phyloP scores from a whole-genome alignment of 2,329 filamentous ascomycete genomes.

The Sporothrix inflata region DNA sequence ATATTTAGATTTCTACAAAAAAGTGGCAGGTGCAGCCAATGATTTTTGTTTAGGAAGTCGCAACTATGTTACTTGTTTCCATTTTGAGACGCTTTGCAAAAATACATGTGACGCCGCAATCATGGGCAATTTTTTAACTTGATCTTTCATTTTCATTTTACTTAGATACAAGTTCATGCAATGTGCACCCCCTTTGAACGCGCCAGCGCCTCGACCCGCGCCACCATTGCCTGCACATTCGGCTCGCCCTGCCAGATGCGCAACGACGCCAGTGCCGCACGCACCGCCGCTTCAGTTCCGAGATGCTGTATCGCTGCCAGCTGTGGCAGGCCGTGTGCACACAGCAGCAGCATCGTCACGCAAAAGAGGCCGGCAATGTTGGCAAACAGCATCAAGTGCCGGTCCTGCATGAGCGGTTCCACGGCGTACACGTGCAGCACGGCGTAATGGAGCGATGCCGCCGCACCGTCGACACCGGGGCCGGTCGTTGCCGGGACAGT shows the following conservation, averaged over 20 bases:
- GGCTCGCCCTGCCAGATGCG: not conserved
- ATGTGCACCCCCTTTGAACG: not conserved
- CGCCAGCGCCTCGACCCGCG: not conserved
- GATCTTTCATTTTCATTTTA: not conserved
- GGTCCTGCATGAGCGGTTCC: conserved; percentile 31
- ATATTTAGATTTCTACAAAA: too few species aligned
- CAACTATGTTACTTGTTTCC: not conserved
- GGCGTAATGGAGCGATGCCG: conserved; percentile 7
- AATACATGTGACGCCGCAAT: not conserved
- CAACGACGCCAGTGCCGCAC: not conserved
- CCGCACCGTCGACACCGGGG: not conserved
- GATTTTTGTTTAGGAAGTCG: not conserved
- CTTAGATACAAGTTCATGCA: too few species aligned
- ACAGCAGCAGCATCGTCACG: conserved; percentile 33
- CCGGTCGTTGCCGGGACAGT: not conserved
- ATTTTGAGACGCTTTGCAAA: not conserved
- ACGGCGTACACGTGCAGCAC: conserved; percentile 33
- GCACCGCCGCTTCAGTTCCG: not conserved
- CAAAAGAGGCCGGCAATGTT: conserved; percentile 32
- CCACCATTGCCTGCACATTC: conserved; percentile 1
- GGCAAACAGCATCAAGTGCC: conserved; percentile 34
- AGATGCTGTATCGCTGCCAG: conserved; percentile 29
- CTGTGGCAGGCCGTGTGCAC: conserved; percentile 26
- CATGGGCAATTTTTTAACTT: not conserved
- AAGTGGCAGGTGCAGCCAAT: too few species aligned